Percentiles rank a stretch among this genome's conserved stretches.
These are phyloP conservation scores for Colletotrichum caudatum DNA, from an alignment of 2,329 filamentous ascomycete genomes.

Conservation along the genomic window DNA sequence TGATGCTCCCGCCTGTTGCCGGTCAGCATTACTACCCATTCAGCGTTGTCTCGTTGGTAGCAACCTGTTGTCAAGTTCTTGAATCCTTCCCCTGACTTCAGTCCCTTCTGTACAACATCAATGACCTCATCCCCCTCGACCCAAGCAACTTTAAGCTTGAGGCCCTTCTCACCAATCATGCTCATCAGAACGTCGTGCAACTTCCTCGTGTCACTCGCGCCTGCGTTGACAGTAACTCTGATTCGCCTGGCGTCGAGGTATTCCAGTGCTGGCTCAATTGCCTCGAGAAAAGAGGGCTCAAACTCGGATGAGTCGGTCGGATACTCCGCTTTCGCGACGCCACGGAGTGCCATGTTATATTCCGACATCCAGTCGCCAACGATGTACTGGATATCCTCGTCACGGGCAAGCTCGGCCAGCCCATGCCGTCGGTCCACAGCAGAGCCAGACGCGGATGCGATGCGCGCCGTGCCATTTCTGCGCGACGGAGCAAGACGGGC, in stretches of 20 bases:
- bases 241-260: conserved; percentile 50
- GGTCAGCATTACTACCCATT: background rate
- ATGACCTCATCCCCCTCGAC: conserved; percentile 56
- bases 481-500: background rate
- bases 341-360: conserved; percentile 63
- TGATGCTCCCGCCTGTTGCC: conserved; percentile 10
- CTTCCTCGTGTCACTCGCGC: conserved; percentile 52
- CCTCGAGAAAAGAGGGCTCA: conserved; percentile 54
- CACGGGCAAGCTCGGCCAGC: conserved; percentile 43
- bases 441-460: conserved; percentile 49
- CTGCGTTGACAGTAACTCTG: conserved; percentile 56
- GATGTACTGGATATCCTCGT: conserved; percentile 52
- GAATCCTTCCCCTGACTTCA: conserved; percentile 22
- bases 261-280: conserved; percentile 57
- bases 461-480: conserved; percentile 39
- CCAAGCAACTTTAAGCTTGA: conserved; percentile 51
- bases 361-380: conserved; percentile 57
- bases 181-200: conserved; percentile 48
- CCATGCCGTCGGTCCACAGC: conserved; percentile 46
- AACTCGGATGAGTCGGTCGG: conserved; percentile 49
- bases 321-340: conserved; percentile 45
- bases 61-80: conserved; percentile 33
- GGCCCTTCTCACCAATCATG: conserved; percentile 48
- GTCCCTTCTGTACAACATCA: conserved; percentile 40
- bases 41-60: background rate